A percentile compares a stretch with the other conserved stretches of the same genome.
Conservation (phyloP, 352 stramenopile genomes). For the Globisporangium paroecandrum region DNA sequence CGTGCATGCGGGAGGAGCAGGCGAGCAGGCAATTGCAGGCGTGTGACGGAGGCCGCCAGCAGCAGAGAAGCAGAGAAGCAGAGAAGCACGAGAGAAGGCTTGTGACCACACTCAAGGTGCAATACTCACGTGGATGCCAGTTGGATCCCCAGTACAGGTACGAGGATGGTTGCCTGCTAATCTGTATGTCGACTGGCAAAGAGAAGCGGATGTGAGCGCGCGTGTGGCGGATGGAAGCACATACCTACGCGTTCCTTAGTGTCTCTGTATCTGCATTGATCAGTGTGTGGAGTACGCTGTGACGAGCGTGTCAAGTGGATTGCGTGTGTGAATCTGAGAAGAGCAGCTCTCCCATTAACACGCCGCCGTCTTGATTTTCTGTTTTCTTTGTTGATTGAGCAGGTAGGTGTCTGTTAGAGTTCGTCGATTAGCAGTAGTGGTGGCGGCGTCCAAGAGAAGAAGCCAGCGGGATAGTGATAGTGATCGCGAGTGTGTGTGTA, state of each 20-base stretch:
- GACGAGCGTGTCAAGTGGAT: neutral
- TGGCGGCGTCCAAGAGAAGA: neutral
- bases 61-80: neutral
- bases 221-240: too few relatives aligned
- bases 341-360: neutral
- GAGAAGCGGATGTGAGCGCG: neutral
- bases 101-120: neutral
- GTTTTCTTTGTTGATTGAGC: neutral
- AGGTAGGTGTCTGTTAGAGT: neutral
- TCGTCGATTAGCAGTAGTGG: neutral
- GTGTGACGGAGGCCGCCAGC: neutral
- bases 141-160: neutral
- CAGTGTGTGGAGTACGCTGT: neutral
- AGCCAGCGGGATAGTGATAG: neutral
- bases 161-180: neutral
- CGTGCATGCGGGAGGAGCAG: conserved; percentile 1
- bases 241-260: neutral
- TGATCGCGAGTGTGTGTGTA: neutral
- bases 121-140: neutral
- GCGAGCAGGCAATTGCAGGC: neutral
- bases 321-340: neutral
- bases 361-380: neutral
- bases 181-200: neutral
- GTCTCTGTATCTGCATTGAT: neutral
- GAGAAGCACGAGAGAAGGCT: neutral